A percentile compares a stretch with the other conserved stretches of the same genome.
Conservation (phyloP, 2,329 filamentous ascomycete genomes). For the Alternaria angustiovoidea region DNA sequence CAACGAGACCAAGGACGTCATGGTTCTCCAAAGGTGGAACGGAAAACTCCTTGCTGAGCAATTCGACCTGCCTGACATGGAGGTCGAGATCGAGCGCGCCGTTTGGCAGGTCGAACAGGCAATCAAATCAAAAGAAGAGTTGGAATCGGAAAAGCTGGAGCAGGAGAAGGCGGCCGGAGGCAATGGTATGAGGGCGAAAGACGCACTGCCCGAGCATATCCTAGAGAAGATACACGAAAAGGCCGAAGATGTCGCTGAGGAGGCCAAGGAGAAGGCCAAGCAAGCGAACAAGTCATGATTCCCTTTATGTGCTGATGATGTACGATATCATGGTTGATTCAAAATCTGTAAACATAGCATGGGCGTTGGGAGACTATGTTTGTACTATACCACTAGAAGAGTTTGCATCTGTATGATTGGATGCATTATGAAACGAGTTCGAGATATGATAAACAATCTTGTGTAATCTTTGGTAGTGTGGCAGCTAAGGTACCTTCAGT, state of each 20-base stretch:
- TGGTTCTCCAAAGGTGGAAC: slow-evolving; percentile 61
- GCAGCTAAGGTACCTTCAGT: background rate
- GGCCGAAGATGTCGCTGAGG: slow-evolving; percentile 33
- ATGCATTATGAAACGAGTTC: slow-evolving; percentile 1
- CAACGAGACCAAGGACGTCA: slow-evolving; percentile 54
- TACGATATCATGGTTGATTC: slow-evolving; percentile 15
- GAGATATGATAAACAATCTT: background rate
- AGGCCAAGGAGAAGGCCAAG: slow-evolving; percentile 16
- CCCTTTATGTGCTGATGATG: background rate
- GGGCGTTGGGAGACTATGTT: slow-evolving; percentile 14
- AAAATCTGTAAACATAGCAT: slow-evolving; percentile 4
- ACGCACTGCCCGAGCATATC: slow-evolving; percentile 39
- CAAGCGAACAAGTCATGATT: slow-evolving; percentile 9
- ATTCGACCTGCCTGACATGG: slow-evolving; percentile 60
- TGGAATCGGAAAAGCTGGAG: slow-evolving; percentile 49
- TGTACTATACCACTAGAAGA: slow-evolving; percentile 14
- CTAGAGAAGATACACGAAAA: slow-evolving; percentile 36
- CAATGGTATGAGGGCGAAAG: slow-evolving; percentile 39
- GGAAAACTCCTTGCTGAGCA: slow-evolving; percentile 60
- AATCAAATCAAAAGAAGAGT: slow-evolving; percentile 52
- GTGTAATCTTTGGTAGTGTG: background rate
- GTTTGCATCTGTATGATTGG: slow-evolving; percentile 12
- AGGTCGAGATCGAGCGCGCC: slow-evolving; percentile 62
- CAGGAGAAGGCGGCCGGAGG: slow-evolving; percentile 42
- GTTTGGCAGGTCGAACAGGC: slow-evolving; percentile 59